Percentiles rank a stretch among this genome's conserved stretches.
These are phyloP conservation scores for Podospora pseudocomata DNA, from an alignment of 495 filamentous ascomycete species.

Conservation along the genomic window DNA sequence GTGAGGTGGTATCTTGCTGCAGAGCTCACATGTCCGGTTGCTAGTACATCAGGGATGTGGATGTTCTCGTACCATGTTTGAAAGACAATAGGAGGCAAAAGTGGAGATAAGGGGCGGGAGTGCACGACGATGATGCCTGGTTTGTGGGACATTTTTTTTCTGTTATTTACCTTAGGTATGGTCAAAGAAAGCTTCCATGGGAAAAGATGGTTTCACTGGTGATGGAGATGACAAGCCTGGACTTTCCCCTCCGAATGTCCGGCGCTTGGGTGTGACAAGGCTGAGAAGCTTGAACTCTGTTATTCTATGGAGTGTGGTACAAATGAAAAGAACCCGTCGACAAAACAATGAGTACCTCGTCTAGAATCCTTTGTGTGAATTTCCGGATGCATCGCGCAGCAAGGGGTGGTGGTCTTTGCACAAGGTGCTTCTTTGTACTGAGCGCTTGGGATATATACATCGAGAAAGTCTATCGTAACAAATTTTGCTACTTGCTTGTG, in stretches of 20 bases:
- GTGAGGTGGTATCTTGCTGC: conserved; percentile 20
- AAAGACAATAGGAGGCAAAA: conserved; percentile 19
- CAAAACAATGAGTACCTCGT: not conserved
- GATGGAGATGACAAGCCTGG: not conserved
- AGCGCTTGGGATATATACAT: not conserved
- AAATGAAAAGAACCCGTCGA: no score
- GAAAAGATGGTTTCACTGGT: not conserved
- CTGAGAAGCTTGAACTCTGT: not conserved
- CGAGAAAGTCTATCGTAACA: not conserved
- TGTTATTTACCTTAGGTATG: not conserved
- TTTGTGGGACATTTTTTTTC: not conserved
- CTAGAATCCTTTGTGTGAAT: not conserved
- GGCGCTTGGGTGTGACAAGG: not conserved
- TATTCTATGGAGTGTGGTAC: no score
- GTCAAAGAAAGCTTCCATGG: not conserved
- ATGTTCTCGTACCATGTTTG: conserved; percentile 30
- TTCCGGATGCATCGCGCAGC: not conserved
- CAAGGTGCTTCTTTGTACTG: not conserved
- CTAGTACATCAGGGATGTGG: conserved; percentile 30
- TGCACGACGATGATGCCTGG: conserved; percentile 16
- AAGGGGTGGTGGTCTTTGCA: not conserved
- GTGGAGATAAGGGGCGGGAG: conserved; percentile 15
- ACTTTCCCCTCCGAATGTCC: not conserved
- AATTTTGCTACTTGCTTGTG: not conserved
- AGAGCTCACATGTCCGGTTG: conserved; percentile 19